Percentiles rank a stretch among this genome's conserved stretches.
These are phyloP conservation scores for Saprolegnia diclina DNA, from an alignment of 352 stramenopile species.

Conservation along the genomic window DNA sequence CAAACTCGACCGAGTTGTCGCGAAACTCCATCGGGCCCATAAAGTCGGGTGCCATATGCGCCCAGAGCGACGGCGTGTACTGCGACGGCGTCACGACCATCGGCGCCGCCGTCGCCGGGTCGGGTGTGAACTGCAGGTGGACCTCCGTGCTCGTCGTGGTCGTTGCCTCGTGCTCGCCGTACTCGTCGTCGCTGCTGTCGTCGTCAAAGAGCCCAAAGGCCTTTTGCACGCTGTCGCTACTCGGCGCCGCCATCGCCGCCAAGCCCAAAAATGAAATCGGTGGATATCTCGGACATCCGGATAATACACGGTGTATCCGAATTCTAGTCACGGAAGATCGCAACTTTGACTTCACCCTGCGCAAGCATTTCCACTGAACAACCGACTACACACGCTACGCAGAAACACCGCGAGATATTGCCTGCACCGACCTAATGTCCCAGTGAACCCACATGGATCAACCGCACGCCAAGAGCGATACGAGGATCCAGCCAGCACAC, in stretches of 20 bases:
- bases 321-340: background rate
- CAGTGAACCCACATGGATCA: too few species aligned
- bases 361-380: too few species aligned
- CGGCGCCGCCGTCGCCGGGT: constrained; percentile 5
- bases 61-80: constrained; percentile 52
- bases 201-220: constrained; percentile 25
- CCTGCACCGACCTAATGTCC: too few species aligned
- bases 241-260: background rate
- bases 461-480: too few species aligned
- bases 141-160: background rate
- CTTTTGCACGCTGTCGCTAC: constrained; percentile 16
- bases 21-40: constrained; percentile 73
- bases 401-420: too few species aligned
- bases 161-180: background rate
- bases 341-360: background rate
- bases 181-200: constrained; percentile 25
- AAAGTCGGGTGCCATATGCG: constrained; percentile 72
- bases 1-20: constrained; percentile 46
- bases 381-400: too few species aligned
- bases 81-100: constrained; percentile 31
- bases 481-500: too few species aligned
- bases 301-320: background rate
- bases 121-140: constrained; percentile 19
- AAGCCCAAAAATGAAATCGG: constrained; percentile 2
- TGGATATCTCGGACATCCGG: constrained; percentile 8